phyloP scores from a whole-genome alignment of 1,284 basidiomycete species.

The Microbotryomycetes sp. region DNA sequence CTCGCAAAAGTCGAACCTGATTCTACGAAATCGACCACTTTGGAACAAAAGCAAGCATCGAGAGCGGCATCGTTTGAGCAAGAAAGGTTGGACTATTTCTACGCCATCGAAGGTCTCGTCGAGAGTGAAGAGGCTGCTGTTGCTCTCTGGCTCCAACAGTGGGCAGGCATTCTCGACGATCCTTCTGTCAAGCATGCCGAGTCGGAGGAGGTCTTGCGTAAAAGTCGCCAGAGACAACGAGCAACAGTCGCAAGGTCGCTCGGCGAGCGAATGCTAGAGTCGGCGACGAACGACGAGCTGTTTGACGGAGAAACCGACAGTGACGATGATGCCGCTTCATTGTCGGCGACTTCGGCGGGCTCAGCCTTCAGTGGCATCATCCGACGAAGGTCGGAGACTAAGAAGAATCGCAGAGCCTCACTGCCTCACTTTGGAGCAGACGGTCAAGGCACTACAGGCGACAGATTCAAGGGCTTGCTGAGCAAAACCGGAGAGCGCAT shows the following conservation, averaged over 20 bases:
- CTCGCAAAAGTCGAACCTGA: slow-evolving; percentile 42
- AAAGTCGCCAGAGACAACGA: neutral
- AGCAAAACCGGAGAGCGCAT: neutral
- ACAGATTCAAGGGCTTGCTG: slow-evolving; percentile 24
- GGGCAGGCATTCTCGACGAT: slow-evolving; percentile 9
- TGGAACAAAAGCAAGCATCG: slow-evolving; percentile 42
- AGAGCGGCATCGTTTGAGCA: slow-evolving; percentile 43
- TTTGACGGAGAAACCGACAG: neutral
- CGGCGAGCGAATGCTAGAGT: neutral
- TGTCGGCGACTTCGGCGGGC: slow-evolving; percentile 6
- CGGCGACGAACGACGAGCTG: neutral
- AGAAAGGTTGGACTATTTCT: slow-evolving; percentile 46
- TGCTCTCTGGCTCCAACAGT: slow-evolving; percentile 18
- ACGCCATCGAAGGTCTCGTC: slow-evolving; percentile 40
- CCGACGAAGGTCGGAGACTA: neutral
- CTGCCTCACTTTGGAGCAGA: slow-evolving; percentile 6
- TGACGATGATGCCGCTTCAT: neutral
- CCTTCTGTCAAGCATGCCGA: neutral
- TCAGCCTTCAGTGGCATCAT: neutral
- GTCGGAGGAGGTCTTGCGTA: neutral
- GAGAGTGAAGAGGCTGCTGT: slow-evolving; percentile 41
- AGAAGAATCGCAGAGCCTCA: slow-evolving; percentile 11
- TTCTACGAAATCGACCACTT: slow-evolving; percentile 49
- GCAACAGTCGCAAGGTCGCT: neutral
- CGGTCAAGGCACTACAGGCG: slow-evolving; percentile 1